phyloP scores from a whole-genome alignment of 805 yeast genomes.

The Wickerhamiella dianesei region DNA sequence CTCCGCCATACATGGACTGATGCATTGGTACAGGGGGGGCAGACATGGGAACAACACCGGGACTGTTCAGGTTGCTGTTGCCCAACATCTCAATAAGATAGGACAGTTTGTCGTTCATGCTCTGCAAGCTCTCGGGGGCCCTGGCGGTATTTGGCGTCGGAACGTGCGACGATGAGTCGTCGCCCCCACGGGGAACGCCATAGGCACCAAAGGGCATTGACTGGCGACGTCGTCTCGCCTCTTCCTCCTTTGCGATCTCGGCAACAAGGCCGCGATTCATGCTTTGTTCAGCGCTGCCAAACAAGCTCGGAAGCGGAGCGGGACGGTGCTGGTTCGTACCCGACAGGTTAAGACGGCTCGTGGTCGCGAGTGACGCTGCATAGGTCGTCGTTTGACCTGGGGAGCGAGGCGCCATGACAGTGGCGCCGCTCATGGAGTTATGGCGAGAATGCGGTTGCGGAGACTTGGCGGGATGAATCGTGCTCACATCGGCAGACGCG shows the following conservation, averaged over 20 bases:
- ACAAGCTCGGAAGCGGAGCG: constrained; percentile 19
- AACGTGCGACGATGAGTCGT: not conserved
- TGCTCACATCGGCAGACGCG: not conserved
- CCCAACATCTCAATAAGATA: not conserved
- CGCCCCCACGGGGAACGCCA: not conserved
- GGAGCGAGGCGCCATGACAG: not conserved
- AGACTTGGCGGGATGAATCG: not conserved
- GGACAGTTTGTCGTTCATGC: not conserved
- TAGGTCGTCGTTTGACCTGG: not conserved
- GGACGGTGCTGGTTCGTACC: not conserved
- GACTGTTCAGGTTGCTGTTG: not conserved
- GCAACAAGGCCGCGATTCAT: constrained; percentile 28
- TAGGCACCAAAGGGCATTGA: constrained; percentile 6
- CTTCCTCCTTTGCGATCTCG: constrained; percentile 29
- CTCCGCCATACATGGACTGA: constrained; percentile 1
- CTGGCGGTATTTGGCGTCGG: not conserved
- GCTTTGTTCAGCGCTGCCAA: constrained; percentile 10
- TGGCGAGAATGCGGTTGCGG: not conserved
- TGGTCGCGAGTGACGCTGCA: not conserved
- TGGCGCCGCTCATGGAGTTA: not conserved
- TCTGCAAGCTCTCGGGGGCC: not conserved
- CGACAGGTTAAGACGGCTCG: not conserved
- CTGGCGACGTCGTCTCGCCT: constrained; percentile 23
- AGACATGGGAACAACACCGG: not conserved
- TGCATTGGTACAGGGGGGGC: not conserved